phyloP scores from a whole-genome alignment of 331 rosid genomes.

The Phaseolus coccineus region DNA sequence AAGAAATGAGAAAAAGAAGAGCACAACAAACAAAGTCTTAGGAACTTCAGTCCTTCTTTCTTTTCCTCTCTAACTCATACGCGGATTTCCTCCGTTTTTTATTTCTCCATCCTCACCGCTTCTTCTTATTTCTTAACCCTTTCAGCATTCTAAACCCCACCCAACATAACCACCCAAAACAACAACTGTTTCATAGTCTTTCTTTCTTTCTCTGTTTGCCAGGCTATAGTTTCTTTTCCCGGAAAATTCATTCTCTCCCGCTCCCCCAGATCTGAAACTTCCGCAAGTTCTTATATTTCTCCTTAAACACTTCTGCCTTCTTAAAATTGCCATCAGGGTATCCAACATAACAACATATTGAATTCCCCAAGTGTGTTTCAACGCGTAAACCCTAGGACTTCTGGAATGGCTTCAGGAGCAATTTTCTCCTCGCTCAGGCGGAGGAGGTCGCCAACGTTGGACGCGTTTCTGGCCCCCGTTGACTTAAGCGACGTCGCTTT shows the following conservation, averaged over 20 bases:
- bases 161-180: not conserved
- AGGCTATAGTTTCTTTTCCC: not conserved
- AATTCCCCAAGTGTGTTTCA: not conserved
- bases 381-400: constrained; percentile 37
- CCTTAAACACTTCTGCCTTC: not conserved
- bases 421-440: constrained; percentile 84
- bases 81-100: constrained; percentile 59
- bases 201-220: constrained; percentile 13
- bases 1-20: not conserved
- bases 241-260: not conserved
- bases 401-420: constrained; percentile 84
- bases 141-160: constrained; percentile 53
- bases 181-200: constrained; percentile 46
- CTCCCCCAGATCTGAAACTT: constrained; percentile 49
- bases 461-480: constrained; percentile 88
- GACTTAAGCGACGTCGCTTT: constrained; percentile 75
- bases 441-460: constrained; percentile 90
- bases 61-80: constrained; percentile 38
- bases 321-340: constrained; percentile 26
- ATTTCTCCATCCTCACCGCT: constrained; percentile 5
- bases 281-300: not conserved
- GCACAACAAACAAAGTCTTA: constrained; percentile 18
- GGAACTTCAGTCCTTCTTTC: constrained; percentile 53
- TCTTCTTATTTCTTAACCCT: constrained; percentile 44
- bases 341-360: constrained; percentile 1